Evolutionary conservation across 345 rosid genomes (phyloP).

Genomic region (Gossypium thurberi): DNA sequence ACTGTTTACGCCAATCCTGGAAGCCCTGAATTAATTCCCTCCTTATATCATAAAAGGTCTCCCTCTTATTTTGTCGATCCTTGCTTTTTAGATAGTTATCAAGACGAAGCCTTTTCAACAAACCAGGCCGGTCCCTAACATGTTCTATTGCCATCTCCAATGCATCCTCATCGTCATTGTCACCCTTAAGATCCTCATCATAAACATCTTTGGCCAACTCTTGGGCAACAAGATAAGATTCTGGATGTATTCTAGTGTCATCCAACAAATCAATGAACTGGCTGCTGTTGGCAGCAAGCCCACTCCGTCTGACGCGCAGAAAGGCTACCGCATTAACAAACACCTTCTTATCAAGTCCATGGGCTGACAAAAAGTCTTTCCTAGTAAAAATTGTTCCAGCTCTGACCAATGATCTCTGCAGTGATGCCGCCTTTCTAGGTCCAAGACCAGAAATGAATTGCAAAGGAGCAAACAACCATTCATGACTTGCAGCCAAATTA

Average conservation of each 20-base stretch:
- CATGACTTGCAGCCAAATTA: conserved; percentile 85
- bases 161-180: conserved; percentile 89
- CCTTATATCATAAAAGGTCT: conserved; percentile 67
- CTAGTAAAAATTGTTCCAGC: conserved; percentile 86
- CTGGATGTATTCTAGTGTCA: conserved; percentile 99
- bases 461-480: conserved; percentile 88
- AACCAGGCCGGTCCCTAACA: conserved; percentile 77
- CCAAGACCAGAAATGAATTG: conserved; percentile 97
- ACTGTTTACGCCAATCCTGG: conserved; percentile 79
- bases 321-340: conserved; percentile 91
- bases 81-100: conserved; percentile 44
- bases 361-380: conserved; percentile 63
- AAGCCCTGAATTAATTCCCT: conserved; percentile 82
- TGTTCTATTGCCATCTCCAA: conserved; percentile 97
- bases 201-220: conserved; percentile 90
- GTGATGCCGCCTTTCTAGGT: conserved; percentile 90
- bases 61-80: conserved; percentile 57
- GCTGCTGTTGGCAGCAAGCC: conserved; percentile 89
- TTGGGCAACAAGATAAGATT: conserved; percentile 82
- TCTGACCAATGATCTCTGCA: conserved; percentile 89
- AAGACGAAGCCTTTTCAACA: conserved; percentile 52
- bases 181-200: conserved; percentile 62
- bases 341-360: conserved; percentile 87
- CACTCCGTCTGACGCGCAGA: conserved; percentile 89
- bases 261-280: conserved; percentile 93